Percentiles rank a stretch among this genome's conserved stretches.
Conservation (phyloP, 2,329 filamentous ascomycete species). For the Zymoseptoria crescenta region DNA sequence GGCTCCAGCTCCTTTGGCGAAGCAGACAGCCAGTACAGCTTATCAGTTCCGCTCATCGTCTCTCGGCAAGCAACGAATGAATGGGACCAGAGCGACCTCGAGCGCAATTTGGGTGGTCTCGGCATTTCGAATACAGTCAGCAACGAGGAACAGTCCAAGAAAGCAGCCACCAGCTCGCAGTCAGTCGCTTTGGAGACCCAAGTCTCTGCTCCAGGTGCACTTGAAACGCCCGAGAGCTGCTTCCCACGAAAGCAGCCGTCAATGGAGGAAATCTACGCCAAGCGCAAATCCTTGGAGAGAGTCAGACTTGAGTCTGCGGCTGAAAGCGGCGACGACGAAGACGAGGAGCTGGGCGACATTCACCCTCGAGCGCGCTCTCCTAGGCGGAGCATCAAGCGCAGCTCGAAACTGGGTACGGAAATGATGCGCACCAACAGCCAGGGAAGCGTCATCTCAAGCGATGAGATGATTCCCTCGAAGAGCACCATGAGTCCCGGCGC, state of each 20-base stretch:
- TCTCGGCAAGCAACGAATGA: slow-evolving; percentile 60
- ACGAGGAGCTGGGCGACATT: slow-evolving; percentile 69
- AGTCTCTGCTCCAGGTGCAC: slow-evolving; percentile 54
- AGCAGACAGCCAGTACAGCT: slow-evolving; percentile 69
- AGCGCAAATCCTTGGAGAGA: slow-evolving; percentile 67
- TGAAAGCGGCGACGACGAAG: slow-evolving; percentile 90
- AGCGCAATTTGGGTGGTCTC: slow-evolving; percentile 52
- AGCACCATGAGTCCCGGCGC: slow-evolving; percentile 4
- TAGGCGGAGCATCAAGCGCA: slow-evolving; percentile 36
- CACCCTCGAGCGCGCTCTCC: slow-evolving; percentile 56
- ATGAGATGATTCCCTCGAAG: slow-evolving; percentile 32
- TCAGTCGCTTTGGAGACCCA: slow-evolving; percentile 54
- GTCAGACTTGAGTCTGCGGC: slow-evolving; percentile 60
- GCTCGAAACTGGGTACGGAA: slow-evolving; percentile 83
- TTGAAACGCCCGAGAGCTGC: slow-evolving; percentile 17
- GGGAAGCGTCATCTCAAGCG: slow-evolving; percentile 58
- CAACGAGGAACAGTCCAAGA: slow-evolving; percentile 14
- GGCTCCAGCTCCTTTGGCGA: slow-evolving; percentile 84
- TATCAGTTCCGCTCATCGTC: slow-evolving; percentile 58
- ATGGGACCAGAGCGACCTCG: slow-evolving; percentile 57
- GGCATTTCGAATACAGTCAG: slow-evolving; percentile 50
- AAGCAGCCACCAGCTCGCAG: slow-evolving; percentile 21
- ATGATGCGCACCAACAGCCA: slow-evolving; percentile 98
- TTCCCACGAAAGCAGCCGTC: slow-evolving; percentile 56
- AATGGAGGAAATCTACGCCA: slow-evolving; percentile 64